Percentiles rank a stretch among this genome's conserved stretches.
Conservation (phyloP, 768 basidiomycete genomes). For the Mrakia blollopis region DNA sequence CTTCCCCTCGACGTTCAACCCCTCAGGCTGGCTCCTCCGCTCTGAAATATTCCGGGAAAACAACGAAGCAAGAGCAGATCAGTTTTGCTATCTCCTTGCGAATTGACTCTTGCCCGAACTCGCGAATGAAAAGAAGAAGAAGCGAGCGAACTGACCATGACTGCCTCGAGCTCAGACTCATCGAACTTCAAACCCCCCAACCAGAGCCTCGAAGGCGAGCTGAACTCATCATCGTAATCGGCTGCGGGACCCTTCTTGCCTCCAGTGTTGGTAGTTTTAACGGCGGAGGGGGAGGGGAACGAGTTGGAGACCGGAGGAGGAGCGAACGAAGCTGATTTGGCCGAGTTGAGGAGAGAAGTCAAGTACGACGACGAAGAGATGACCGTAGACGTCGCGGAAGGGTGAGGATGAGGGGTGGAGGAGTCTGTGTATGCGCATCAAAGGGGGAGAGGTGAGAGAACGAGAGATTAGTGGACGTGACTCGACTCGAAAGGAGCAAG, state of each 20-base stretch:
- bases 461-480: too few relatives aligned
- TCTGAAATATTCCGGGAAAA: background rate
- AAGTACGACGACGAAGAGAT: background rate
- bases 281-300: background rate
- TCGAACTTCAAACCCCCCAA: constrained; percentile 6
- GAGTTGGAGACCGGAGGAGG: background rate
- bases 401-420: background rate
- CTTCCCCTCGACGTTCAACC: background rate
- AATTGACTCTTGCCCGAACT: too few relatives aligned
- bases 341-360: background rate
- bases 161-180: constrained; percentile 3
- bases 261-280: background rate
- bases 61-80: too few relatives aligned
- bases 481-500: background rate
- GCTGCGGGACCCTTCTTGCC: background rate
- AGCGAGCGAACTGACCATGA: background rate
- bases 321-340: background rate
- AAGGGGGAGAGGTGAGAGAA: background rate
- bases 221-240: background rate
- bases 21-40: background rate
- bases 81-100: too few relatives aligned
- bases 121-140: too few relatives aligned
- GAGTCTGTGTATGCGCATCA: background rate
- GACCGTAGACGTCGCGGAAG: background rate
- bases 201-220: constrained; percentile 4